Percentiles rank a stretch among this genome's conserved stretches.
Conservation (phyloP, 73 alveolate genomes). For the Tetrahymena thermophila region DNA sequence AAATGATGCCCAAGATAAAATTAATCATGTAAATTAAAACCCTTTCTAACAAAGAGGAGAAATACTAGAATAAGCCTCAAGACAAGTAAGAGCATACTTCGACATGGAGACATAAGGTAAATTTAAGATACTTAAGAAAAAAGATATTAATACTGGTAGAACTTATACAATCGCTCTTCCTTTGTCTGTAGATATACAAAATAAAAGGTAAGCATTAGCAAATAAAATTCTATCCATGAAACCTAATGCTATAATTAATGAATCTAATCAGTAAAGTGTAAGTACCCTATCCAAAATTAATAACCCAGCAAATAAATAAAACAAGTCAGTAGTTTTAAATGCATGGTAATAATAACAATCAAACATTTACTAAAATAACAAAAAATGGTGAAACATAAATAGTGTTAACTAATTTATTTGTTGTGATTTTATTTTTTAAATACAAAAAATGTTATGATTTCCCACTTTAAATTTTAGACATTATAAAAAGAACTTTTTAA, state of each 20-base stretch:
- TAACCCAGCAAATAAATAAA: neutral
- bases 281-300: neutral
- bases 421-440: too few relatives aligned
- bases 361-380: neutral
- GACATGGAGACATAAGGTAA: neutral
- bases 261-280: neutral
- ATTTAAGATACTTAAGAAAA: neutral
- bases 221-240: neutral
- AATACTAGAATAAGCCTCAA: neutral
- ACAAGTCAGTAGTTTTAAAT: neutral
- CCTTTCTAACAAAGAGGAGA: neutral
- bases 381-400: neutral
- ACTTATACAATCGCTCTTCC: neutral
- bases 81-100: neutral
- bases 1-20: neutral
- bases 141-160: neutral
- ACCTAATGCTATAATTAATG: neutral
- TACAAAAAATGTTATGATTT: neutral
- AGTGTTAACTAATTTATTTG: too few relatives aligned
- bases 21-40: neutral
- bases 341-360: neutral
- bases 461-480: too few relatives aligned
- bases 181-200: neutral
- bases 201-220: neutral
- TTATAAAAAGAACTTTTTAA: too few relatives aligned